Percentiles rank a stretch among this genome's conserved stretches.
Conservation (phyloP, 805 yeast species). For the Yamadazyma endophytica region DNA sequence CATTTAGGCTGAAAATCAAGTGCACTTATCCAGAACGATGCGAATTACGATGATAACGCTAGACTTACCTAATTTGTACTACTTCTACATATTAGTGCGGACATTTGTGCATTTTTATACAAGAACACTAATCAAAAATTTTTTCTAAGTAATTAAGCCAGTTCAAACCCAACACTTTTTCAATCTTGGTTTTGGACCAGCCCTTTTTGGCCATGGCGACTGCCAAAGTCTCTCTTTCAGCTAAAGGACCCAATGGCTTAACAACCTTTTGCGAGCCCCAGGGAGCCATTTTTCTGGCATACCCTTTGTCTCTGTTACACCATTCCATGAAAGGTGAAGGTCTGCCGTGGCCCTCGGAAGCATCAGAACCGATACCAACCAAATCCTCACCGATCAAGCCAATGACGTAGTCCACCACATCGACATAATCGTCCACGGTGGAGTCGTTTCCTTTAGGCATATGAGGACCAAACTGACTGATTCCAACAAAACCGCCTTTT, state of each 20-base stretch:
- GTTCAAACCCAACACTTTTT: slow-evolving; percentile 11
- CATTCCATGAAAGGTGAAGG: slow-evolving; percentile 12
- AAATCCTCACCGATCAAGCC: slow-evolving; percentile 11
- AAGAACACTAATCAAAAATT: slow-evolving; percentile 6
- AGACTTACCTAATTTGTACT: too few species aligned
- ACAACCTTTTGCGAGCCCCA: slow-evolving; percentile 13
- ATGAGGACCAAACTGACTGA: slow-evolving; percentile 12
- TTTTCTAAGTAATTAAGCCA: slow-evolving; percentile 10
- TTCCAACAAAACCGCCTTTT: slow-evolving; percentile 12
- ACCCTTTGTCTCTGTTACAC: slow-evolving; percentile 13
- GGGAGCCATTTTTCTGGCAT: slow-evolving; percentile 10
- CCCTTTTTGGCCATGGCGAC: slow-evolving; percentile 12
- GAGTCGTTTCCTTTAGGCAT: slow-evolving; percentile 15
- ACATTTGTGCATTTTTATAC: too few species aligned
- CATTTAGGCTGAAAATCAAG: too few species aligned
- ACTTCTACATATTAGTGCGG: too few species aligned
- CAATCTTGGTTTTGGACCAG: slow-evolving; percentile 10
- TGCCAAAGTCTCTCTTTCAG: slow-evolving; percentile 9
- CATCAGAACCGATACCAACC: slow-evolving; percentile 14
- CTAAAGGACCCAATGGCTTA: slow-evolving; percentile 11
- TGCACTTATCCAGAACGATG: too few species aligned
- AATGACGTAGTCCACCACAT: slow-evolving; percentile 11
- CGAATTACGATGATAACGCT: too few species aligned
- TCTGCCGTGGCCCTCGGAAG: slow-evolving; percentile 22
- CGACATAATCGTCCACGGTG: slow-evolving; percentile 12